Base-by-base conservation (phyloP, 352 stramenopile genomes). In the Plasmopara muralis region DNA sequence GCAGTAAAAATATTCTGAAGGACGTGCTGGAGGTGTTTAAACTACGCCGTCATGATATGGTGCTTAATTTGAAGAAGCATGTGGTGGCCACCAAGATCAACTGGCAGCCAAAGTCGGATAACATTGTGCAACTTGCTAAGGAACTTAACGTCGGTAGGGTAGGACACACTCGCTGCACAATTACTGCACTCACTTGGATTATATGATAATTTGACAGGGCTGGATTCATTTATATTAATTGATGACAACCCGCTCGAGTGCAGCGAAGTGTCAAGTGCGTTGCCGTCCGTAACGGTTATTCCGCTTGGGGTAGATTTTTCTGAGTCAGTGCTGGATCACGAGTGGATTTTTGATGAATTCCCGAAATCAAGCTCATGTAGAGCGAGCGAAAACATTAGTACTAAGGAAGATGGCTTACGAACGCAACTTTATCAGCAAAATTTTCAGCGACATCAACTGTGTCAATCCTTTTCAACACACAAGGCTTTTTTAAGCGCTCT, bases 191-290 rank as follows among this genome's bases (percentile, higher is more conserved):
- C 12, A 18, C 37, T 41, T 41, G 37, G n/a, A 41, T 13, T n/a
- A 16, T 15, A 16, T 41, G 14, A 8, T 41, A 1, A 16, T 41
- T 41, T 6, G n/a, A n/a, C 43, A 77, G 71, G 69, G 2, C 50
- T 88, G 34, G 77, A 87, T 42, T 74, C 74, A 9, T 83, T 87
- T 44, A 49, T 90, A 16, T 87, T 90, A 29, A 65, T 90, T 15
- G 80, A 90, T 20, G 80, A 88, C 50, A 90, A 85, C 29, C 64
- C 69, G 8, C 49, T 87, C 31, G 80, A 90, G 34, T 90, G 80
- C 55, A 64, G 72, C 40, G 73, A 87, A 69, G 80, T 90, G 2
- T 45, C 45, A 12, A 63, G 57, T 6, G 50, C 60, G 4, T 51
- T 86, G 42, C 77, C 77, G 2, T 65, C 66, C 33, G 67, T 87